Base-by-base conservation (phyloP, 805 yeast genomes). In the Lachancea waltii region DNA sequence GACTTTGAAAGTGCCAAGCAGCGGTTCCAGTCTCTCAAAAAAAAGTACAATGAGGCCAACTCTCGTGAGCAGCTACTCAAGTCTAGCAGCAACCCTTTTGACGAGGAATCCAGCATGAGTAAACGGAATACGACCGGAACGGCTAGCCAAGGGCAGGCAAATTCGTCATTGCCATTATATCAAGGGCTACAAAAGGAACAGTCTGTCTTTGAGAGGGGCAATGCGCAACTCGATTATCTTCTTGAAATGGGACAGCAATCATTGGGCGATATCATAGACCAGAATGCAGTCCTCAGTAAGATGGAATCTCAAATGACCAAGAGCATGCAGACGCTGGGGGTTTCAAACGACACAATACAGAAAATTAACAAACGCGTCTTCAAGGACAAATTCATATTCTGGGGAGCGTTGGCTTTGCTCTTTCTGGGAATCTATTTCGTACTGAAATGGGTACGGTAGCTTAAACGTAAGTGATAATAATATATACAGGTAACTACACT, bases 161-260 rank as follows among this genome's bases (percentile, higher is more conserved):
- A 21, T 19, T 41, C 39, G 13, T 43, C 45, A 3, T 25, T 55
- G 17, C 53, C 62, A 7, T 31, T 76, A 52, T 72, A 68, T 43
- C 79, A 80, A 35, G 95, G 94, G 0, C 62, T 85, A 40, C 67
- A 72, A 45, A 75, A 80, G 45, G 97, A 92, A 52, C 72, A 70
- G 31, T 72, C 73, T 31, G 72, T 75, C 6, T 63, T 83, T 25
- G 70, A 72, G 22, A 67, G 84, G 40, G 87, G 95, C 0, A 78
- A 83, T 29, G 78, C 78, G 38, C 95, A 85, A 56, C 65, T 92
- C 44, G 98, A 92, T 56, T 86, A 85, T 47, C 85, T 92, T 29
- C 60, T 92, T 30, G 97, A 85, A 52, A 82, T 85, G 81, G 97
- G 97, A 2, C 76, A 82, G 43, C 72, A 73, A 34, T 85, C 95